Base-by-base conservation (phyloP, 768 basidiomycete species). In the Leccinum truebloodii region DNA sequence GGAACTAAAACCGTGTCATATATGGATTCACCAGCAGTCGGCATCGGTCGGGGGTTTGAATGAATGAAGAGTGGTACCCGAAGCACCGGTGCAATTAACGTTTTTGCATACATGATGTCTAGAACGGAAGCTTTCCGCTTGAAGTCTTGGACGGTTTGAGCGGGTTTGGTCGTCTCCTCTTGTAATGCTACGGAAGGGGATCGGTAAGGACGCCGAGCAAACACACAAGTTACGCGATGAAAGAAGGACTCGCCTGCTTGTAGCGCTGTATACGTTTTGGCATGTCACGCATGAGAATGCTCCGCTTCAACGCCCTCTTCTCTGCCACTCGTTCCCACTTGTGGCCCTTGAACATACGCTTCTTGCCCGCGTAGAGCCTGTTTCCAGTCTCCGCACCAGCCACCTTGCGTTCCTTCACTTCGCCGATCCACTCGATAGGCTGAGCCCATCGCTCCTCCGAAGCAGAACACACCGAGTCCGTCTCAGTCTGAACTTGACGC, bases 331-430 rank as follows among this genome's bases (percentile, higher is more conserved):
- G 83, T 76, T 94, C 88, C 88, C 89, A 92, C 67, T 83, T 89
- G 80, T 94, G 92, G n/a, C 92, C 92, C 80, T 94, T 94, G 85
- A 94, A 94, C 92, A 94, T 94, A 63, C 82, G 79, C 80, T 86
- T 89, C 83, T 83, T 89, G 59, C 80, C 86, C 10, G 87, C 84
- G 64, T 94, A 94, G 65, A 93, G 74, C 57, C 83, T 80, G 63
- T 82, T 81, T 37, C 88, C 88, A 67, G 80, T 67, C 60, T 86
- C 79, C 54, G 82, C 75, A 58, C 88, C 83, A 59, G 77, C 69
- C 32, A 77, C 76, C 44, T 69, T 71, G 70, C 78, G 80, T 57
- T 75, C 72, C 66, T 75, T 71, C 22, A 69, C 63, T 34, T 73
- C 74, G 50, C 75, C 77, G 53, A 79, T 73, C 63, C 85, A 84